Conservation (phyloP, 1,284 basidiomycete species). For the Boletellus dicymbophilus region DNA sequence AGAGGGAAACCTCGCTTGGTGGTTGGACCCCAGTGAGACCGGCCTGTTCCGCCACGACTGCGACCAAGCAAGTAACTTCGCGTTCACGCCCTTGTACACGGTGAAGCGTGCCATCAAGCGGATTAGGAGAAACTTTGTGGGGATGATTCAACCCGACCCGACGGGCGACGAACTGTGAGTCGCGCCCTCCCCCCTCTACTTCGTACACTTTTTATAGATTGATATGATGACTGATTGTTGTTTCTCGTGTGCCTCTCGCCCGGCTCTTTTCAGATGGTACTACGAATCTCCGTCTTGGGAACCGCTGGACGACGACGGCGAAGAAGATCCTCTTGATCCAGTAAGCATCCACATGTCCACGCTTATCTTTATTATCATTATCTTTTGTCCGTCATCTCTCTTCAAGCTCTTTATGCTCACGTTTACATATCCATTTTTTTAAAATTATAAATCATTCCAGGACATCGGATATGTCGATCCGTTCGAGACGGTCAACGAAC, state of each 20-base stretch:
- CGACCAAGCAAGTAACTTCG: slow-evolving; percentile 5
- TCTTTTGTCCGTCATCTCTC: too few relatives aligned
- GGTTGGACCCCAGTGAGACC: slow-evolving; percentile 11
- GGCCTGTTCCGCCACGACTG: slow-evolving; percentile 21
- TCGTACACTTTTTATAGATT: too few relatives aligned
- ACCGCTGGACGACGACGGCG: slow-evolving; percentile 30
- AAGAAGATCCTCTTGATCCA: slow-evolving; percentile 10
- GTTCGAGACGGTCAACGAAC: neutral
- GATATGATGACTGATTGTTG: neutral
- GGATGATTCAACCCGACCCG: slow-evolving; percentile 12
- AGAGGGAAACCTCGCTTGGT: slow-evolving; percentile 11
- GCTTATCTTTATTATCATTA: too few relatives aligned
- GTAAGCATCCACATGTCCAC: too few relatives aligned
- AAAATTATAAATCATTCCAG: too few relatives aligned
- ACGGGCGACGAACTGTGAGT: slow-evolving; percentile 24
- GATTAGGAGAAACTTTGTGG: slow-evolving; percentile 19
- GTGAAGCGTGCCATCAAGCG: slow-evolving; percentile 21
- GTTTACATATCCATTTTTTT: too few relatives aligned
- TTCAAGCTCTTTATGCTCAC: too few relatives aligned
- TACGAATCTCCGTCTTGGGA: slow-evolving; percentile 24
- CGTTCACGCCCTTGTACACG: slow-evolving; percentile 25
- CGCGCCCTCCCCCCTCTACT: neutral
- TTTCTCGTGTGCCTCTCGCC: too few relatives aligned
- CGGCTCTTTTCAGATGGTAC: slow-evolving; percentile 30
- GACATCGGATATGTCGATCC: neutral